Evolutionary conservation across 1,284 basidiomycete species (phyloP).

Genomic region (Trametes pubescens): DNA sequence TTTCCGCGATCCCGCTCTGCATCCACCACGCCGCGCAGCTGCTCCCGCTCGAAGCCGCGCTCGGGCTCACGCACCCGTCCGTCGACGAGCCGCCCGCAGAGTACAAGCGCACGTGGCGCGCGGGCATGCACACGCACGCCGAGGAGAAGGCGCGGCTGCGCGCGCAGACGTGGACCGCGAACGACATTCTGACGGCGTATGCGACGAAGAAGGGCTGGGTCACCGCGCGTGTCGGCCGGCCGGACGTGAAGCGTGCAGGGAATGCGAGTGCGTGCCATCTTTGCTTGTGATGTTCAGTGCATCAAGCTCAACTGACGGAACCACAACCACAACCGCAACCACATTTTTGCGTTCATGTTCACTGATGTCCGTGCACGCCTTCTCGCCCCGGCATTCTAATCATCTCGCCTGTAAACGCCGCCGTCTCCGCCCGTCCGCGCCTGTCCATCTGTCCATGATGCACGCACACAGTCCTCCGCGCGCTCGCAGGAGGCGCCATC

Average conservation of each 20-base stretch:
- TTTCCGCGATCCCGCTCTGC: conserved; percentile 83
- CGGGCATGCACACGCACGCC: conserved; percentile 48
- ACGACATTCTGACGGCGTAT: conserved; percentile 82
- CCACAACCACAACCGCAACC: too few relatives aligned
- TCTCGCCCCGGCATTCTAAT: not conserved
- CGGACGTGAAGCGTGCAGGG: conserved; percentile 88
- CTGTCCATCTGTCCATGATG: not conserved
- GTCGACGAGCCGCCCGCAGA: conserved; percentile 46
- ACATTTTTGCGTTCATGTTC: not conserved
- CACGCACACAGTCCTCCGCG: conserved; percentile 68
- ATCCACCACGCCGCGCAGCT: conserved; percentile 73
- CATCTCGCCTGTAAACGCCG: not conserved
- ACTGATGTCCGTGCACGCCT: not conserved
- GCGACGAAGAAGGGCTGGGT: conserved; percentile 83
- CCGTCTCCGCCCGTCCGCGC: not conserved
- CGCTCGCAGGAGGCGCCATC: conserved; percentile 80
- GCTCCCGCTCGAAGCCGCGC: conserved; percentile 81
- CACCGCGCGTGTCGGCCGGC: conserved; percentile 89
- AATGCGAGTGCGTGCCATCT: conserved; percentile 76
- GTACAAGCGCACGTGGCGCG: conserved; percentile 80
- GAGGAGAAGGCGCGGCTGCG: conserved; percentile 27
- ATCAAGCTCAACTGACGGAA: conserved; percentile 23
- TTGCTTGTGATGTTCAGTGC: conserved; percentile 23
- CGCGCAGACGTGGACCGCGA: conserved; percentile 71
- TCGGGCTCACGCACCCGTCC: conserved; percentile 64